Conservation (phyloP, 306 rosid genomes). For the Cucurbita argyrosperma region DNA sequence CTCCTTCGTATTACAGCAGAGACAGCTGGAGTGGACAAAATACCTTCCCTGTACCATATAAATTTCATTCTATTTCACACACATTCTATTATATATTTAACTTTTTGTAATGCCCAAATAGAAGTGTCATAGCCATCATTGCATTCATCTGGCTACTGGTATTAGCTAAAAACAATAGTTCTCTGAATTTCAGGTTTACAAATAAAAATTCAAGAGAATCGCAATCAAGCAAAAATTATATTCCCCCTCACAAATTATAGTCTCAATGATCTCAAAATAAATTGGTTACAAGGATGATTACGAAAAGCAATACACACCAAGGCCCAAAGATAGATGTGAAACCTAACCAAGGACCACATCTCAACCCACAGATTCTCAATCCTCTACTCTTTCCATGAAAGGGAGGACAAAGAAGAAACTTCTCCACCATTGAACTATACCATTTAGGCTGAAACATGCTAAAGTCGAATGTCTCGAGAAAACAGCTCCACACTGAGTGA, state of each 20-base stretch:
- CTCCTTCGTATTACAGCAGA: constrained; percentile 91
- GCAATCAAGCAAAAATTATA: neutral
- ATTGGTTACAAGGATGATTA: neutral
- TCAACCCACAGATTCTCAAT: neutral
- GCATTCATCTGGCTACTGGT: neutral
- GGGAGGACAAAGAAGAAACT: neutral
- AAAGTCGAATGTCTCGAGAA: no score
- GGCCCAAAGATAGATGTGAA: neutral
- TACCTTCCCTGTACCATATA: constrained; percentile 54
- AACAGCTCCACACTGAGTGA: no score
- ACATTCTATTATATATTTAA: neutral
- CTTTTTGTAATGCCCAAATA: neutral
- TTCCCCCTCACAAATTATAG: neutral
- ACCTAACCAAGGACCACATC: neutral
- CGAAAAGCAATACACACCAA: neutral
- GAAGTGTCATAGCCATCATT: neutral
- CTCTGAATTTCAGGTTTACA: neutral
- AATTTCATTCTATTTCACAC: neutral
- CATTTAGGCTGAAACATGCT: no score
- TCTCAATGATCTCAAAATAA: neutral
- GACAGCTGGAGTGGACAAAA: constrained; percentile 91
- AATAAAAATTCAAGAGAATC: neutral
- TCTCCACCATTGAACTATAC: neutral
- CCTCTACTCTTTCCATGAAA: neutral
- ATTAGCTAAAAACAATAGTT: neutral